A percentile compares a stretch with the other conserved stretches of the same genome.
Evolutionary conservation across 306 rosid species (phyloP).

Genomic region (Cicer yamashitae): DNA sequence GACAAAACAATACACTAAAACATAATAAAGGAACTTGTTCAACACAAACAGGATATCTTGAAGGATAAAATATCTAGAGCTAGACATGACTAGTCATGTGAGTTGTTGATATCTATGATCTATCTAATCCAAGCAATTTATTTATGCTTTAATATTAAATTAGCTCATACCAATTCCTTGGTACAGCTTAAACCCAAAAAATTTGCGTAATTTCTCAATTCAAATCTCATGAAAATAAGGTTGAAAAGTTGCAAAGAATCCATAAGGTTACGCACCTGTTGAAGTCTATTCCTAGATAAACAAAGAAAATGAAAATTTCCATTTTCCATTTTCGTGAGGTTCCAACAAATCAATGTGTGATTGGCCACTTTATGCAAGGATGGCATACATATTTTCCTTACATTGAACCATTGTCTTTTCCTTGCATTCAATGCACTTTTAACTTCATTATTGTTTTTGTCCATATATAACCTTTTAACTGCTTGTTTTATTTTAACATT

Average conservation of each 20-base stretch:
- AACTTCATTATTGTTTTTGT: constrained; percentile 22
- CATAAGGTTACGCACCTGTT: neutral
- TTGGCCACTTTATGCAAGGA: neutral
- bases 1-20: neutral
- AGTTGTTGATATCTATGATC: neutral
- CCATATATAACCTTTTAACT: constrained; percentile 7
- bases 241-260: neutral
- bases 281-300: neutral
- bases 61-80: constrained; percentile 11
- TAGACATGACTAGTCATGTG: neutral
- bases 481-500: constrained; percentile 8
- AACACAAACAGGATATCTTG: neutral
- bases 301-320: neutral
- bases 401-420: constrained; percentile 11
- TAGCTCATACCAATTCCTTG: neutral
- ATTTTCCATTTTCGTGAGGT: neutral
- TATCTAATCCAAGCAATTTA: neutral
- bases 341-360: neutral
- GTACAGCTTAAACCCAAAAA: neutral
- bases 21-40: neutral
- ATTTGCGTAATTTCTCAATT: neutral
- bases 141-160: neutral
- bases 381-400: neutral
- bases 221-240: neutral
- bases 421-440: constrained; percentile 9